Base-by-base conservation (phyloP, 2,329 filamentous ascomycete genomes). In the Sporothrix curviconia region DNA sequence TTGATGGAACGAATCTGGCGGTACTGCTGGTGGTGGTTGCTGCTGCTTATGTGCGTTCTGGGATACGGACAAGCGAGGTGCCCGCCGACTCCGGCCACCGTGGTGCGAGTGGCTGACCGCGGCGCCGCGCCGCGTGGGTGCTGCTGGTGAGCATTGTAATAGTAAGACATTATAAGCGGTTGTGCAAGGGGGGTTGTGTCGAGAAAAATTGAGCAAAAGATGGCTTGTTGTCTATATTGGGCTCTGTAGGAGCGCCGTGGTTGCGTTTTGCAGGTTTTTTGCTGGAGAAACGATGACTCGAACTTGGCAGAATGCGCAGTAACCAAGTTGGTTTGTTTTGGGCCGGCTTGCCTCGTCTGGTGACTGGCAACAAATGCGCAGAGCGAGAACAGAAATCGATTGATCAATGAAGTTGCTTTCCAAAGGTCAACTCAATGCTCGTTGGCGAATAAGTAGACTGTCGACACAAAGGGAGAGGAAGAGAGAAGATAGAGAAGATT, bases 1-100 rank as follows among this genome's bases (percentile, higher is more conserved):
- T 95, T 92, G 75, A 92, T 90, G 67, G 86, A 89, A 69, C 89
- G 87, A 56, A 92, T 87, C 63, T 87, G 86, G 62, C 91, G 89
- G 46, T 61, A 57, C 44, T 62, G 60, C n/a, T 60, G 56, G n/a
- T 57, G 55, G 7, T n/a, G n/a, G n/a, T n/a, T 63, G 61, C 19
- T 62, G 58, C 73, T 96, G 90, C 72, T 91, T 88, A 69, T 95
- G 89, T 52, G 85, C 76, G 75, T 92, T 90, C 69, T 95, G 90
- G 44, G 86, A 81, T 54, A 90, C 85, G 42, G 87, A 86, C 66
- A 94, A 79, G 66, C 92, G 84, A 60, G 91, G 89, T 43, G 87
- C 89, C 69, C 92, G 84, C 68, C 92, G 87, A 71, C 89, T 92
- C 68, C 92, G 90, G 67, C 89, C 87, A 68, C 84, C 86, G 72